Conservation (phyloP, 257 asterid species). For the Rauvolfia tetraphylla region DNA sequence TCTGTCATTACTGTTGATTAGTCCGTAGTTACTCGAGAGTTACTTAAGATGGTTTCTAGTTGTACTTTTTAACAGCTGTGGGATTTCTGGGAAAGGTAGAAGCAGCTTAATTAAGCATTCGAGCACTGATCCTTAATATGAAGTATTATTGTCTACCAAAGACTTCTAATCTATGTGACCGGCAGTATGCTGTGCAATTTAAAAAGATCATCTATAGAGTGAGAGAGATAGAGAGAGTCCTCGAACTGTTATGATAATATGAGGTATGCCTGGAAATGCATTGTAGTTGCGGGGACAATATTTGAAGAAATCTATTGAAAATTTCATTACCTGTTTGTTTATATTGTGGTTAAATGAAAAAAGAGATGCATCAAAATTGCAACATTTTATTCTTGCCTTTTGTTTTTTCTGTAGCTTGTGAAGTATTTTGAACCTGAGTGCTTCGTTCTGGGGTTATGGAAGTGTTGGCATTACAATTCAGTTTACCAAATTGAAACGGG, state of each 20-base stretch:
- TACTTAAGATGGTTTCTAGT: background rate
- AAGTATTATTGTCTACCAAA: background rate
- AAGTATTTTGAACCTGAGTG: background rate
- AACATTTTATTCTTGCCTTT: background rate
- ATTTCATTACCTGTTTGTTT: background rate
- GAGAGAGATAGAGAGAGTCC: too few species aligned
- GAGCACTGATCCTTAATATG: background rate
- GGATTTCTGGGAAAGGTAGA: background rate
- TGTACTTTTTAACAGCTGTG: background rate
- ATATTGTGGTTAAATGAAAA: too few species aligned
- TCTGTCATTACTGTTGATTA: background rate
- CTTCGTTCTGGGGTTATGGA: background rate
- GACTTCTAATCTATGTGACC: background rate
- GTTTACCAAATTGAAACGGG: background rate
- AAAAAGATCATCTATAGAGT: background rate
- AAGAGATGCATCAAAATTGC: background rate
- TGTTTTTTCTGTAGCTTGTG: background rate
- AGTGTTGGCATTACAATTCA: background rate
- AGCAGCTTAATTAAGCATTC: background rate
- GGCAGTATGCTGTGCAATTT: background rate
- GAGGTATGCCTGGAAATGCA: background rate
- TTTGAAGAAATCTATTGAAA: background rate
- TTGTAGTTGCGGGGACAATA: background rate
- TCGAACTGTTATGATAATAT: background rate
- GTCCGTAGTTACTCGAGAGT: background rate